Base-by-base conservation (phyloP, 768 basidiomycete genomes). In the Phaeotremella fagi region DNA sequence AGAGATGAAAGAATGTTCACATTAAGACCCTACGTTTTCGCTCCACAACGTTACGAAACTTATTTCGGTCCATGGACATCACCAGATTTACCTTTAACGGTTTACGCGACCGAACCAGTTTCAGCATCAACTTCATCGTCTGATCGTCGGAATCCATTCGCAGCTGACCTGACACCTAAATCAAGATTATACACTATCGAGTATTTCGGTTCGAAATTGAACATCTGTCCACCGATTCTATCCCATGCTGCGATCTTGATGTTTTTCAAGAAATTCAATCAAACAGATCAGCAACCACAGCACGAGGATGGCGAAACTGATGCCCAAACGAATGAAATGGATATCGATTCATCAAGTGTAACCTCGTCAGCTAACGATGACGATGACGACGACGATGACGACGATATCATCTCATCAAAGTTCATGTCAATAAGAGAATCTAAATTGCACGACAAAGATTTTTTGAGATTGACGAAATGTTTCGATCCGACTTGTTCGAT, bases 1-100 rank as follows among this genome's bases (percentile, higher is more conserved):
- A 57, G 65, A 5, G 76, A 74, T 44, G 70, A 76, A 48, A 57
- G 68, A n/a, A 59, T 75, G 60, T 76, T 75, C 43, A 72, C 75
- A n/a, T 63, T 77, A 22, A 73, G 75, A 27, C 74, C 76, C 5
- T 77, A 75, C 48, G 77, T 77, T 18, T 77, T 77, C 43, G 77
- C 76, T 0, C 72, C 75, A 1, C 72, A 57, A 44, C 24, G 51
- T 26, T 77, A 77, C 59, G 71, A 74, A 35, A 58, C 73, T 0
- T 75, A 64, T 54, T 66, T 66, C 41, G 73, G 72, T 0, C 75
- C 77, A 0, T 77, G 76, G 77, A 73, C 72, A 0, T 54, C 73
- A 29, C 66, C 59, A 7, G 50, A 61, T 41, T 64, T 77, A 0
- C 76, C 77, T 12, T 54, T 74, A 4, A 48, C n/a, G 18, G 6